phyloP scores from a whole-genome alignment of 1,139 yeast species.

The Suhomyces kunorum region DNA sequence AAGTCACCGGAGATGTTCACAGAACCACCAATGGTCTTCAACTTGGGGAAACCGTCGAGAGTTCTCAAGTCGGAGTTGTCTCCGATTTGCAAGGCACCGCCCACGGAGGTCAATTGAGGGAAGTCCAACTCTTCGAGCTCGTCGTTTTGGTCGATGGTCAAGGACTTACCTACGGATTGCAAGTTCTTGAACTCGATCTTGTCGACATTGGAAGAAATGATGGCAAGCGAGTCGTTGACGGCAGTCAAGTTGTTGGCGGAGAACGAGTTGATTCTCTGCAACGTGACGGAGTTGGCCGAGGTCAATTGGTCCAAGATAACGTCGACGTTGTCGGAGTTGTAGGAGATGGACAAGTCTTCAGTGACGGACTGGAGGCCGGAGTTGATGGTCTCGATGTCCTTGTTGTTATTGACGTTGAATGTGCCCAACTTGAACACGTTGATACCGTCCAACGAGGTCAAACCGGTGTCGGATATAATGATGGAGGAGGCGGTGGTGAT shows the following conservation, averaged over 20 bases:
- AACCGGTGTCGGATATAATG: slow-evolving; percentile 82
- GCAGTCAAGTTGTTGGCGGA: slow-evolving; percentile 66
- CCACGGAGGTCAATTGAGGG: slow-evolving; percentile 66
- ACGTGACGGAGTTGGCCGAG: slow-evolving; percentile 83
- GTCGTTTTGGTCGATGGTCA: slow-evolving; percentile 72
- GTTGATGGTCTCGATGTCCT: slow-evolving; percentile 64
- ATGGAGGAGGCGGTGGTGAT: slow-evolving; percentile 74
- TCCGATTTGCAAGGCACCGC: slow-evolving; percentile 86
- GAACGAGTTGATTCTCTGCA: slow-evolving; percentile 75
- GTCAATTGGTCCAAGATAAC: slow-evolving; percentile 67
- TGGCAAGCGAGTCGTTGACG: slow-evolving; percentile 79
- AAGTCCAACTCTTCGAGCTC: slow-evolving; percentile 70
- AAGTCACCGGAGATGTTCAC: slow-evolving; percentile 78
- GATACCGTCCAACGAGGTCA: slow-evolving; percentile 78
- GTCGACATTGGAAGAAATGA: slow-evolving; percentile 64
- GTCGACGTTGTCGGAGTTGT: slow-evolving; percentile 76
- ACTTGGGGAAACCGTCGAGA: slow-evolving; percentile 72
- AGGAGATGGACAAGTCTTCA: slow-evolving; percentile 72
- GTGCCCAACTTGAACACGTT: slow-evolving; percentile 68
- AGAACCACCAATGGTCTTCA: slow-evolving; percentile 84
- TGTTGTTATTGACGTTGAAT: slow-evolving; percentile 86
- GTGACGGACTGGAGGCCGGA: slow-evolving; percentile 76
- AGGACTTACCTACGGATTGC: slow-evolving; percentile 72
- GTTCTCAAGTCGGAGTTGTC: slow-evolving; percentile 73
- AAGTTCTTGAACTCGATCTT: slow-evolving; percentile 59